Base-by-base conservation (phyloP, 2,329 filamentous ascomycete species). In the Delphinella strobiligena region DNA sequence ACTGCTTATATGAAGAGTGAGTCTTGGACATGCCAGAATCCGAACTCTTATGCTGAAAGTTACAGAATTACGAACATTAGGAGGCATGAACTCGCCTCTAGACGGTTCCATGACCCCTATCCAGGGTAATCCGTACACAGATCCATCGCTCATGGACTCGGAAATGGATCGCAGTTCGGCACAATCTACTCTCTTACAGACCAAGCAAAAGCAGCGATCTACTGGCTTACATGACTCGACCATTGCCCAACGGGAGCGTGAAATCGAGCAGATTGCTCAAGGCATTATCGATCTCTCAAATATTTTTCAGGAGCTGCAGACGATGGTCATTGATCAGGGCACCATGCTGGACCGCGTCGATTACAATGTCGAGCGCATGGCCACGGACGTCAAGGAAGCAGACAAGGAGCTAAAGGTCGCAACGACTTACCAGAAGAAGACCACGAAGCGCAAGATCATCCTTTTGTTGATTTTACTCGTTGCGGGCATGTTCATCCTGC, bases 231-330 rank as follows among this genome's bases (percentile, higher is more conserved):
- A 93, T 54, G 89, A 96, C 56, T 71, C 79, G 2, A 77, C 77
- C 29, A 96, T 98, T 51, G 75, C 80, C 45, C 91, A 96, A 59
- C 83, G 91, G 47, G 91, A 98, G 62, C 80, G 83, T 31, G 91
- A 96, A 61, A 98, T 98, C 53, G 93, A 93, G 55, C 88, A 95
- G 51, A 98, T 98, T 47, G 91, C 91, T 2, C 88, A 95, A 58
- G 89, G 91, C 42, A 96, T 98, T 61, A 96, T 98, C 54, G 89
- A 96, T 57, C 69, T 98, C 5, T 85, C 89, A 3, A 91, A 95
- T 58, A 85, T 98, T 37, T 98, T 98, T 67, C 85, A 93, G 46
- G 91, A 98, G 54, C 68, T 98, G 19, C 91, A 98, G 61, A 80
- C 72, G 35, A 96, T 98, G 88, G 86, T 71, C 43, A 71, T 71